Evolutionary conservation across 106 monocot species (phyloP), one percentile per base, ranked within the genome.

Genomic region (Triglochin maritima): DNA sequence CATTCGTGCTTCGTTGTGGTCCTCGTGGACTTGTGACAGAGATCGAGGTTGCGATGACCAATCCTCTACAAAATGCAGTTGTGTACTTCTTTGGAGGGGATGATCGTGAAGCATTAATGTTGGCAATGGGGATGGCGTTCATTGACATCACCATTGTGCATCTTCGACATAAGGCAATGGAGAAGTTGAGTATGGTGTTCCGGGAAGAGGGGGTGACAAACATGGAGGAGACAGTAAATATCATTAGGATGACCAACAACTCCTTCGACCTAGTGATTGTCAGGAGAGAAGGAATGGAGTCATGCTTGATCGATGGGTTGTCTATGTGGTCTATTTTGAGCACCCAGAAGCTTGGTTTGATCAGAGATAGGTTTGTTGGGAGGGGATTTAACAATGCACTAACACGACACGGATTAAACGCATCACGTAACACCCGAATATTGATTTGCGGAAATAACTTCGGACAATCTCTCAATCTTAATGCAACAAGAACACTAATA

Each of bases 81-180:
- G 65, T 89, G 15, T 89, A 86, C 79, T 89, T 89, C 64, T 11
- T 89, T 3, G 89, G 85, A 3, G 89, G 85, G 5, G 89, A 89
- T 53, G 89, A 89, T 48, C 15, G 89, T 44, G 89, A 89, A 49
- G 82, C 85, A 3, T 70, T 89, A 1, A 75, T 85, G 10, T 66
- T 72, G 11, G 85, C 63, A 29, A 43, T 60, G 69, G 16, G 78
- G 43, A 83, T 89, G 85, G 82, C 76, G 4, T 57, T 69, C 50
- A 71, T 81, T 47, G 50, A 60, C 14, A 60, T 89, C 7, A 85
- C 85, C 2, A 71, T 89, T 64, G 67, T 89, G 47, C 67, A 83
- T 15, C 74, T 89, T 63, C 65, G 29, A 29, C 29, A 29, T 29
- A 29, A n/a, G n/a, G n/a, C n/a, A n/a, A n/a, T n/a, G n/a, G n/a